Base-by-base conservation (phyloP, 176 grass and related monocot genomes). In the Saccharum officinarum region DNA sequence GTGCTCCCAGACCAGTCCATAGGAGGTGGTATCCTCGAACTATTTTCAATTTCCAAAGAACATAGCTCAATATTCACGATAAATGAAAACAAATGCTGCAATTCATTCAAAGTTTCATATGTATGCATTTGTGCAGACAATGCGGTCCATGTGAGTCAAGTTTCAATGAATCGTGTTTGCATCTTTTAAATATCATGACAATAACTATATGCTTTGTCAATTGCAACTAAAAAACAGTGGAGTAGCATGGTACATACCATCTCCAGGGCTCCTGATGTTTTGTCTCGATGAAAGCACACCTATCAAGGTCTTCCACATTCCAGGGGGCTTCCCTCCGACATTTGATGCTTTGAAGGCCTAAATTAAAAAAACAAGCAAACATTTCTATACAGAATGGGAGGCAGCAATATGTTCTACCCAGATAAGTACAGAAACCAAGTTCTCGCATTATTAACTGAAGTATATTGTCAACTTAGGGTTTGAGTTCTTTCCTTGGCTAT, bases 1-100 rank as follows among this genome's bases (percentile, higher is more conserved):
- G 93, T 73, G 93, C 95, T 93, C 95, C 95, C 25, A 95, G 83
- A 83, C 95, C 95, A 81, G 91, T 98, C 95, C 95, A 98, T 6
- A 95, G 89, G 77, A 93, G 74, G 33, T 85, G 89, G 68, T 95
- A 98, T 46, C 91, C 83, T 44, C 88, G 84, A 77, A 89, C 91
- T 93, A 71, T 77, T 77, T 14, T 62, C 46, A 88, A 63, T 68
- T 72, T 84, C 30, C 42, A 73, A 80, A 68, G 46, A 36, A 67
- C 10, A 79, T 74, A 31, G 49, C 8, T 80, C 34, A 87, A 78
- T 37, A 81, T 68, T 41, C 1, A 49, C 9, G 73, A 67, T 11
- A 88, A 73, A 23, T 16, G 57, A 37, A 10, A 41, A 22, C 9
- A 82, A 72, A 73, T 34, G 10, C 13, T 79, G 7, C 20, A 31